Conservation (phyloP, 805 yeast genomes). For the Myxozyma geophila region DNA sequence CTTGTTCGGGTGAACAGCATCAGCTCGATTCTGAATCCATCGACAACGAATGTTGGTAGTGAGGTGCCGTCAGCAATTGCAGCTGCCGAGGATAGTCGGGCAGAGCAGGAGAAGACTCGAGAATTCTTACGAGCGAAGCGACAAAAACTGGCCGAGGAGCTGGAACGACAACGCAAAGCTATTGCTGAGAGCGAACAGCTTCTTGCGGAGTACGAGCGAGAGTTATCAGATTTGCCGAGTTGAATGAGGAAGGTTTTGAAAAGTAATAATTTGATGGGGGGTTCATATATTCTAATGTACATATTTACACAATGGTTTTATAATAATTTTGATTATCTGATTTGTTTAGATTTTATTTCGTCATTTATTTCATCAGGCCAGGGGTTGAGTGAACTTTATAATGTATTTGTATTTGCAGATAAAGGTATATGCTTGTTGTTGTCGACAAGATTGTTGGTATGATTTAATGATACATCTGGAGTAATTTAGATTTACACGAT, state of each 20-base stretch:
- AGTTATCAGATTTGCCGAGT: constrained; percentile 34
- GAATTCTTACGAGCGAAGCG: constrained; percentile 45
- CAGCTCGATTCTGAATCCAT: constrained; percentile 34
- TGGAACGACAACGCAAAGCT: constrained; percentile 39
- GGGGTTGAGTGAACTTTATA: too few species aligned
- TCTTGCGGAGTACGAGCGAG: constrained; percentile 42
- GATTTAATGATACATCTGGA: too few species aligned
- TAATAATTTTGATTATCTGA: too few species aligned
- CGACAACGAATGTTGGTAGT: neutral
- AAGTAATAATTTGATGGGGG: neutral
- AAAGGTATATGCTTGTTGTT: too few species aligned
- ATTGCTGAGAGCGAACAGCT: constrained; percentile 40
- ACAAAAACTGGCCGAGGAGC: constrained; percentile 44
- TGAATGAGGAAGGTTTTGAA: neutral
- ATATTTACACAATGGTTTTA: too few species aligned
- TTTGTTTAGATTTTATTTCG: neutral
- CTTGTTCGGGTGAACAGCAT: constrained; percentile 27
- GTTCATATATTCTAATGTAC: neutral
- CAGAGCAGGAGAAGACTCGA: constrained; percentile 27
- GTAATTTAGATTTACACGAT: too few species aligned
- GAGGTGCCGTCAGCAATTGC: neutral
- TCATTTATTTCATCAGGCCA: too few species aligned
- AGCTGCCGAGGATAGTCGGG: constrained; percentile 4
- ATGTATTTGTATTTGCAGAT: too few species aligned
- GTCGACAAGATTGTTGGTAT: too few species aligned